These are phyloP conservation scores for Dendrocalamus latiflorus DNA, from an alignment of 202 grass and related monocot genomes.

Conservation along the genomic window DNA sequence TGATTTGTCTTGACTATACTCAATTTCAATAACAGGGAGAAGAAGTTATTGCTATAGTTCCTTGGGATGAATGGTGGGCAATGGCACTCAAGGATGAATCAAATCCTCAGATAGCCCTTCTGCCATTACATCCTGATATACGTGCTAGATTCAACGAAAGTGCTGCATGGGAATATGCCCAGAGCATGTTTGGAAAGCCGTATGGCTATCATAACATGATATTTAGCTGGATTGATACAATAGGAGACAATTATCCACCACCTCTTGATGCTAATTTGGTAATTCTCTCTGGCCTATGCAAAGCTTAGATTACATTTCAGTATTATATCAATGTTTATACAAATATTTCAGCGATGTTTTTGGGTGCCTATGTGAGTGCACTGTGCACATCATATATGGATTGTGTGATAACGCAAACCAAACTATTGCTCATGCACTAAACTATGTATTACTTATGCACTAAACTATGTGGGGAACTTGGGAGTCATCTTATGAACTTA, in stretches of 20 bases:
- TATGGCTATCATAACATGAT: constrained; percentile 99
- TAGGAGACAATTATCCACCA: no score
- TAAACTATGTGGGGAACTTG: background rate
- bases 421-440: background rate
- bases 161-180: constrained; percentile 76
- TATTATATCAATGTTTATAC: no score
- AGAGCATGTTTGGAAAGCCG: constrained; percentile 83
- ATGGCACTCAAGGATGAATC: constrained; percentile 80
- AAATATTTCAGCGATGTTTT: background rate
- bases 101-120: constrained; percentile 79
- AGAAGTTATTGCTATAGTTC: constrained; percentile 76
- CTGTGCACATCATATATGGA: background rate
- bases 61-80: constrained; percentile 98
- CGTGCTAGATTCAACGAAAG: constrained; percentile 73
- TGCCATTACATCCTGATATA: constrained; percentile 76
- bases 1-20: constrained; percentile 7
- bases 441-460: no score
- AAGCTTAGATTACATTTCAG: no score
- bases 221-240: constrained; percentile 99
- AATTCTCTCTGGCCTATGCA: no score
- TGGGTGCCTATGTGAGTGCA: background rate
- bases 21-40: constrained; percentile 57
- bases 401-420: background rate
- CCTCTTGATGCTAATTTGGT: no score
- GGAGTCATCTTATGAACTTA: background rate